Evolutionary conservation across 1,139 yeast species (phyloP).

Genomic region (Scheffersomyces titani): DNA sequence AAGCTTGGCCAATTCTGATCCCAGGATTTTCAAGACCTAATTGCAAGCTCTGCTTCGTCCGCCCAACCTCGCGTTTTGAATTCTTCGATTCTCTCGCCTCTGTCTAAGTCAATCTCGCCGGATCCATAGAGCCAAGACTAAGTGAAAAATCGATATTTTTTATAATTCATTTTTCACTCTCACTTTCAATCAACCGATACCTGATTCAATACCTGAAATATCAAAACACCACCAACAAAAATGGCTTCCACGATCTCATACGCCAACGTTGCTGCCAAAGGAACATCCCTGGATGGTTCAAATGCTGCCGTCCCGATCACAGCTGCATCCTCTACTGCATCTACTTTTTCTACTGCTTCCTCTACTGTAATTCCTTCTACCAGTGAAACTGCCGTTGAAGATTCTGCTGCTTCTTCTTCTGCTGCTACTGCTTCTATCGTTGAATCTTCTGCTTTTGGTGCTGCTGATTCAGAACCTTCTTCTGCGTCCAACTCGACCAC

Average conservation of each 20-base stretch:
- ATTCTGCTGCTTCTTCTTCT: constrained; percentile 9
- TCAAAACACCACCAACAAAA: background rate
- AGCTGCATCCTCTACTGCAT: constrained; percentile 9
- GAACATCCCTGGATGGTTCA: constrained; percentile 6
- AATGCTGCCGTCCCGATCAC: constrained; percentile 9
- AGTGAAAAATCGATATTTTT: background rate
- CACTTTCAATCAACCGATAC: background rate
- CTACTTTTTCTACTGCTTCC: constrained; percentile 6
- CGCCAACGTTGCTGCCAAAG: constrained; percentile 46
- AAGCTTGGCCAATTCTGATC: background rate
- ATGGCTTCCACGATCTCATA: constrained; percentile 25
- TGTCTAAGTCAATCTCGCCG: background rate
- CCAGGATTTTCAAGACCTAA: background rate
- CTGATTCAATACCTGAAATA: background rate
- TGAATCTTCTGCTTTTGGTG: constrained; percentile 4
- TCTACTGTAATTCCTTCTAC: constrained; percentile 1
- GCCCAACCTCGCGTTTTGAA: background rate
- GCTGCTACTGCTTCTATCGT: constrained; percentile 14
- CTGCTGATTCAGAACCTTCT: constrained; percentile 8
- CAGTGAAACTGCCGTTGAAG: constrained; percentile 1
- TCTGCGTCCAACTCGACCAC: constrained; percentile 5
- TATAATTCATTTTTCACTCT: background rate
- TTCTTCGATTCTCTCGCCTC: background rate
- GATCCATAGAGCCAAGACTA: background rate
- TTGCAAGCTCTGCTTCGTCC: background rate